These are phyloP conservation scores for Spergularia azorica DNA, from an alignment of 179 eudicot species.

Conservation along the genomic window DNA sequence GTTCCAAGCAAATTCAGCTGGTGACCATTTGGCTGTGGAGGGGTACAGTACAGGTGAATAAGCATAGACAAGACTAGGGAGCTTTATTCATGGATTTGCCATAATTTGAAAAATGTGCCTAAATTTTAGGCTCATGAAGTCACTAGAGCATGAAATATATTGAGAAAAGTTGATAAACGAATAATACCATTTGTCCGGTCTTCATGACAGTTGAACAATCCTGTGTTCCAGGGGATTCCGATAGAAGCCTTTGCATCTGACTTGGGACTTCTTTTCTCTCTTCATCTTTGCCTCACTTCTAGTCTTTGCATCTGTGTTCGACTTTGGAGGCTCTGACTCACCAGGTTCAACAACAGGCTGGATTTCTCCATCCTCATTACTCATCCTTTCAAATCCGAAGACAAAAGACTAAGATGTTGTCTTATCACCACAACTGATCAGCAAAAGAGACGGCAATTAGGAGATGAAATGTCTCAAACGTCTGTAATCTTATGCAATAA, in stretches of 20 bases:
- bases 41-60: neutral
- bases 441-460: conserved; percentile 1
- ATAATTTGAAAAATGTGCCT: neutral
- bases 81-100: neutral
- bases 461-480: neutral
- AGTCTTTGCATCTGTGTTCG: conserved; percentile 7
- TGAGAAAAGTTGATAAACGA: neutral
- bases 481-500: neutral
- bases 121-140: conserved; percentile 1
- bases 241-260: conserved; percentile 18
- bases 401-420: neutral
- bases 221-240: conserved; percentile 44
- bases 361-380: conserved; percentile 31
- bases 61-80: neutral
- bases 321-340: conserved; percentile 27
- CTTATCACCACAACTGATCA: conserved; percentile 14
- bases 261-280: conserved; percentile 19
- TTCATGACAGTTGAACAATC: conserved; percentile 39
- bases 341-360: conserved; percentile 31
- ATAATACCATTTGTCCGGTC: conserved; percentile 41
- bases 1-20: neutral
- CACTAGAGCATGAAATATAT: neutral
- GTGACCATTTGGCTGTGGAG: neutral
- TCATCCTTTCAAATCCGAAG: conserved; percentile 8
- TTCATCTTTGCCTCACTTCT: conserved; percentile 12